Conservation (phyloP, 169 alveolate genomes). For the Eimeria zaria region DNA sequence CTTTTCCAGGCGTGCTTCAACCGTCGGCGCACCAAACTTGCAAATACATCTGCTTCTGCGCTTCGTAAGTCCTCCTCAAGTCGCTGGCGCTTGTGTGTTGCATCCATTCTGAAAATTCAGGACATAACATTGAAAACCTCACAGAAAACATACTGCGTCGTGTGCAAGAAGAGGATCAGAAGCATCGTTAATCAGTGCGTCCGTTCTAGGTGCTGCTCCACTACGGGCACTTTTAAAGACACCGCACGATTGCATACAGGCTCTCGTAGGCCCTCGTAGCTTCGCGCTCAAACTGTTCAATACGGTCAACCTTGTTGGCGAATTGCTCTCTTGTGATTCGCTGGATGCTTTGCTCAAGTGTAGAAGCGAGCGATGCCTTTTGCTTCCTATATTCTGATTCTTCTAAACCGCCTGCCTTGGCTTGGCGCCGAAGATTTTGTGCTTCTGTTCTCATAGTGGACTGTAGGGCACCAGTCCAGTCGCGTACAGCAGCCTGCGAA, state of each 20-base stretch:
- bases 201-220: neutral
- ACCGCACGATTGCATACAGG: neutral
- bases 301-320: slow-evolving; percentile 48
- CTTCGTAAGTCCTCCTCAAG: slow-evolving; percentile 49
- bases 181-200: neutral
- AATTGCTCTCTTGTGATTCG: slow-evolving; percentile 64
- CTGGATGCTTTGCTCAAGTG: slow-evolving; percentile 40
- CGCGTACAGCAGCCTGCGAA: slow-evolving; percentile 49
- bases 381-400: slow-evolving; percentile 54
- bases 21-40: slow-evolving; percentile 30
- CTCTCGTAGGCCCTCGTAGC: slow-evolving; percentile 49
- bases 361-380: slow-evolving; percentile 36
- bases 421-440: slow-evolving; percentile 56
- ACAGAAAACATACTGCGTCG: neutral
- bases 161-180: neutral
- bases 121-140: neutral
- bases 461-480: slow-evolving; percentile 61
- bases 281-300: slow-evolving; percentile 53
- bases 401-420: slow-evolving; percentile 50
- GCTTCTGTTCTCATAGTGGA: slow-evolving; percentile 56
- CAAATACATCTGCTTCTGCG: slow-evolving; percentile 50
- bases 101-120: slow-evolving; percentile 17
- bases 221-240: neutral
- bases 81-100: slow-evolving; percentile 59
- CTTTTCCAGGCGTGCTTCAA: slow-evolving; percentile 21